A percentile compares a stretch with the other conserved stretches of the same genome.
Evolutionary conservation across 2,329 filamentous ascomycete genomes (phyloP).

Genomic region (Xylariaceae sp.): DNA sequence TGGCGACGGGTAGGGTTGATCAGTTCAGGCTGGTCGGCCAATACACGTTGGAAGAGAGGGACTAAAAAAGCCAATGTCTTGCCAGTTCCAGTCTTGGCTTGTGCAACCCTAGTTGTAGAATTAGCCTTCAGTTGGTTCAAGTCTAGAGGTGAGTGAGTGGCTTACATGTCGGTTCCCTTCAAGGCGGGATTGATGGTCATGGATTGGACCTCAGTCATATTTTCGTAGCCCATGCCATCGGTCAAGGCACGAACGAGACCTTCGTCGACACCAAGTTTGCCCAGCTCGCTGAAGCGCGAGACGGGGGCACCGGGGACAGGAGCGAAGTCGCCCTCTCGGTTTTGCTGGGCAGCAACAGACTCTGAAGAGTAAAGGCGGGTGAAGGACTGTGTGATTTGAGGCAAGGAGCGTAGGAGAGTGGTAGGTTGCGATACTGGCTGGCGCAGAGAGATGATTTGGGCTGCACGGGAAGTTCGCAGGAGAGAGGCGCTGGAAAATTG

Average conservation of each 20-base stretch:
- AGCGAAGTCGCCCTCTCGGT: conserved; percentile 12
- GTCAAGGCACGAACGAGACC: conserved; percentile 67
- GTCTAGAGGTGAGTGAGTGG: conserved; percentile 12
- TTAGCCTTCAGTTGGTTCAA: conserved; percentile 1
- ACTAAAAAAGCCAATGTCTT: conserved; percentile 94
- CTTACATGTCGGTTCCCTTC: conserved; percentile 78
- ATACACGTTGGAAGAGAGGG: conserved; percentile 76
- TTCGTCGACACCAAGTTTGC: conserved; percentile 51
- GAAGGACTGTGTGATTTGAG: conserved; percentile 16
- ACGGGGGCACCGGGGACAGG: conserved; percentile 23
- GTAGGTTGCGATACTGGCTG: conserved; percentile 4
- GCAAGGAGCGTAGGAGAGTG: conserved; percentile 6
- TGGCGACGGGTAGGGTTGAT: conserved; percentile 37
- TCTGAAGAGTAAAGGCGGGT: conserved; percentile 23
- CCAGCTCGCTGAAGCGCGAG: conserved; percentile 44
- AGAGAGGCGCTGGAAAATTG: conserved; percentile 23
- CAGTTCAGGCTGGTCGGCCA: conserved; percentile 60
- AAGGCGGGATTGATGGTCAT: conserved; percentile 78
- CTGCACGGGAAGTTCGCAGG: conserved; percentile 16
- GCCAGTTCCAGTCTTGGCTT: conserved; percentile 94
- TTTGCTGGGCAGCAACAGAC: conserved; percentile 16
- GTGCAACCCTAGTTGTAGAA: conserved; percentile 63
- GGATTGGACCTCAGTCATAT: conserved; percentile 90
- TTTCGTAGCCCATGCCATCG: conserved; percentile 67
- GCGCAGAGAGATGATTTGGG: conserved; percentile 15